Evolutionary conservation across 345 rosid species (phyloP).

Genomic region (Anacardium occidentale): DNA sequence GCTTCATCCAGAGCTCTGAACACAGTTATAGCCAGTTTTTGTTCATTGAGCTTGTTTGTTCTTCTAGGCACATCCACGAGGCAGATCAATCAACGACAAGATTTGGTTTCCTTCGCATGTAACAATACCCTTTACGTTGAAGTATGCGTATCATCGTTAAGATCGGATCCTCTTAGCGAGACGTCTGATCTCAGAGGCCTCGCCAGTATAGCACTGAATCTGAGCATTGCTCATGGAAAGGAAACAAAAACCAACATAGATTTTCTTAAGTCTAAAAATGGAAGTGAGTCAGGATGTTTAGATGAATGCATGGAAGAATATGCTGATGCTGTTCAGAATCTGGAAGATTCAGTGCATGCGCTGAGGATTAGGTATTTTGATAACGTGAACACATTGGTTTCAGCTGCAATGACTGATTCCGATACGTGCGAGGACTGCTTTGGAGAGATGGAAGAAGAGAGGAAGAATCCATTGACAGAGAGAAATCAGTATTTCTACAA

Average conservation of each 20-base stretch:
- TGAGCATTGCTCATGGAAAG: conserved; percentile 7
- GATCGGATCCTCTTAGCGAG: conserved; percentile 26
- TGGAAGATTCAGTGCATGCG: conserved; percentile 18
- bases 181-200: conserved; percentile 28
- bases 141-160: conserved; percentile 19
- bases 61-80: neutral
- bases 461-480: conserved; percentile 8
- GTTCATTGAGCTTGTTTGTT: neutral
- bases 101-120: conserved; percentile 29
- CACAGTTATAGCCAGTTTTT: neutral
- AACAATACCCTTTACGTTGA: conserved; percentile 19
- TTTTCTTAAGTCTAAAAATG: conserved; percentile 2
- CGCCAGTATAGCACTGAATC: conserved; percentile 22
- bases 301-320: conserved; percentile 20
- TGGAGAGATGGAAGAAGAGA: neutral
- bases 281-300: conserved; percentile 6
- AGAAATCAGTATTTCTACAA: conserved; percentile 21
- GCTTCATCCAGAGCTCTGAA: neutral
- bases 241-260: conserved; percentile 16
- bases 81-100: neutral
- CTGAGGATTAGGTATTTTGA: conserved; percentile 10
- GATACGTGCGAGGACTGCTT: conserved; percentile 28
- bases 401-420: conserved; percentile 31
- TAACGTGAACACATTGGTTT: conserved; percentile 17
- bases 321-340: conserved; percentile 12